Base-by-base conservation (phyloP, 1,139 yeast species). In the Williopsis jadinii region DNA sequence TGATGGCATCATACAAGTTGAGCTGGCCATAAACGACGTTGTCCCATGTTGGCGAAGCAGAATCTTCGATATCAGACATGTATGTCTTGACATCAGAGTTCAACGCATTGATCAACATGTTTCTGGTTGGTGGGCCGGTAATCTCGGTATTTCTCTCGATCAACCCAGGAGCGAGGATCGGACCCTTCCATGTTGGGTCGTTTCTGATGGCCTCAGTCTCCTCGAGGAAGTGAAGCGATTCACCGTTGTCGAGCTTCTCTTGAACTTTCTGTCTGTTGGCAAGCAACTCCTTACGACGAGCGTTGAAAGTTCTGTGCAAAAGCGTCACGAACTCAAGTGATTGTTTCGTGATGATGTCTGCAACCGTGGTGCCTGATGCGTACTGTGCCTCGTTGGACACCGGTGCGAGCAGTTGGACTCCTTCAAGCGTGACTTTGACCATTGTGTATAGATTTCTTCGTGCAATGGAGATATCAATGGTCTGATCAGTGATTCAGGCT, bases 1-100 rank as follows among this genome's bases (percentile, higher is more conserved):
- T 74, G 41, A 82, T 75, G 32, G 88, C 97, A 61, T 92, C 97
- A 66, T 79, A 88, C 58, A 92, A 71, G 66, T 92, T 90, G 52
- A 84, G 87, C 68, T 92, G 98, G 44, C 97, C 98, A 53, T 77
- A 71, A 47, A 85, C 78, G 71, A 86, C 75, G 66, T 87, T 88
- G 53, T 67, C 67, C 97, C 97, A 92, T 30, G 97, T 90, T 53
- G 98, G 98, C 30, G 97, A 82, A 55, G 88, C 80, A 29, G 95
- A 86, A 67, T 88, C 97, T 66, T 88, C 97, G 55, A 88, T 85
- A 67, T 88, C 97, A 36, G 94, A 82, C 97, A 88, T 88, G 64
- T 88, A 88, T 38, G 95, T 86, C 60, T 84, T 87, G 36, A 88
- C 96, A 44, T 77, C 77, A 5, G 95, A 80, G 68, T 88, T 88